Conservation (phyloP, 2,329 filamentous ascomycete genomes). For the Apiospora rasikravindrae region DNA sequence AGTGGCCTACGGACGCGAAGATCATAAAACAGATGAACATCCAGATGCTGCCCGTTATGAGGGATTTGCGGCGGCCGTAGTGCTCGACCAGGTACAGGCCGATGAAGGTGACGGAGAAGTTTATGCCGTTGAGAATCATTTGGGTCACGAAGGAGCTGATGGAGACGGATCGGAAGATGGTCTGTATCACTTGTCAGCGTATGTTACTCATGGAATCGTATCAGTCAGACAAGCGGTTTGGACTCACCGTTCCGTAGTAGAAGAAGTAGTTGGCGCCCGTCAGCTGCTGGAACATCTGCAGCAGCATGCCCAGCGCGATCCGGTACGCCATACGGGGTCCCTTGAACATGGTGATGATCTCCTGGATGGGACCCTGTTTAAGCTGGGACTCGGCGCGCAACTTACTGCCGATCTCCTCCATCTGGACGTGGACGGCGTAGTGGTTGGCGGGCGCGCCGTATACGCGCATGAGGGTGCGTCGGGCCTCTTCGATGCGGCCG, state of each 20-base stretch:
- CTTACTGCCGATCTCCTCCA: conserved; percentile 60
- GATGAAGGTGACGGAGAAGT: conserved; percentile 69
- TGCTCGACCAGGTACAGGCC: conserved; percentile 75
- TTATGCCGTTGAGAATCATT: conserved; percentile 71
- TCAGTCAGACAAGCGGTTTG: not conserved
- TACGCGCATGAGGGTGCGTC: conserved; percentile 52
- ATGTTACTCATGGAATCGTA: no score
- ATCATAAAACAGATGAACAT: conserved; percentile 66
- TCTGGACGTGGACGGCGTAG: conserved; percentile 51
- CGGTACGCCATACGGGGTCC: conserved; percentile 69
- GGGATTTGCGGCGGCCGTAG: conserved; percentile 66
- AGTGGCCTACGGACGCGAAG: conserved; percentile 59
- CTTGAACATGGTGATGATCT: conserved; percentile 65
- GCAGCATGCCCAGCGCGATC: conserved; percentile 61
- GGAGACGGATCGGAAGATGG: conserved; percentile 51
- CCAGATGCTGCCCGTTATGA: conserved; percentile 67
- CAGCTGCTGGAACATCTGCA: conserved; percentile 72
- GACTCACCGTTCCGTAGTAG: conserved; percentile 60
- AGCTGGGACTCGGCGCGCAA: conserved; percentile 52
- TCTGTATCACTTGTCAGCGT: conserved; percentile 25
- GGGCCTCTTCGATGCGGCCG: conserved; percentile 53
- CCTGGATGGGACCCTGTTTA: conserved; percentile 47
- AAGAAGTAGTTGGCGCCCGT: conserved; percentile 73
- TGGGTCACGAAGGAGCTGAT: conserved; percentile 69
- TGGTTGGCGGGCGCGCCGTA: conserved; percentile 52